Evolutionary conservation across 2,329 filamentous ascomycete genomes (phyloP), one percentile per base, ranked within the genome.

Genomic region (Trichoderma sp.): DNA sequence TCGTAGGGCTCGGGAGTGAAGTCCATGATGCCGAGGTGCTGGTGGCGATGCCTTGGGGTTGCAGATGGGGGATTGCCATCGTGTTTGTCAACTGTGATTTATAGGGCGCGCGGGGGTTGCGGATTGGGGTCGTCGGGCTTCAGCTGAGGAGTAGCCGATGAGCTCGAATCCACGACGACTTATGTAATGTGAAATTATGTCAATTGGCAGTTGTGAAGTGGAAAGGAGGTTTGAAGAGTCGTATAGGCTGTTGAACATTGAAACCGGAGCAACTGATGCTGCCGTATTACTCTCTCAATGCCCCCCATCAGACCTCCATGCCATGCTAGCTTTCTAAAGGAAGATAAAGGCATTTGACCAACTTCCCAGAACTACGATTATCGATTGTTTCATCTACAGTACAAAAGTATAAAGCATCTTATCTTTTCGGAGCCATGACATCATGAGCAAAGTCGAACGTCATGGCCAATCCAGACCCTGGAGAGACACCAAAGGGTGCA

Each of bases 1-100:
- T 69, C 47, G 26, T 68, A 67, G 9, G 67, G 61, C 52, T 69
- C 68, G 2, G 19, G 50, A 24, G 48, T 39, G 43, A 65, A 66
- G 21, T 28, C 24, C 68, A 69, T 69, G 55, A 34, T 41, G 19
- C 41, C 41, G n/a, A 39, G 17, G 21, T 45, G n/a, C 10, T 48
- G 28, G 14, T 54, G 28, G 24, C 26, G 15, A 48, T 56, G 43
- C 19, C 41, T 50, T 19, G 28, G 28, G 21, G n/a, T n/a, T 21
- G 41, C 10, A 15, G 15, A 41, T 26, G 14, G 26, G 14, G 10
- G 19, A n/a, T 21, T 12, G 30, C 3, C 3, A 3, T 10, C 10
- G 26, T 15, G 34, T 17, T 24, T 21, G 34, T 43, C 21, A n/a
- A 43, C n/a, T 41, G 52, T 56, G 47, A 34, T 43, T 44, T 43